Percentiles rank a stretch among this genome's conserved stretches.
These are phyloP conservation scores for Dispira simplex DNA, from an alignment of 192 early-diverging fungal genomes.

Conservation along the genomic window DNA sequence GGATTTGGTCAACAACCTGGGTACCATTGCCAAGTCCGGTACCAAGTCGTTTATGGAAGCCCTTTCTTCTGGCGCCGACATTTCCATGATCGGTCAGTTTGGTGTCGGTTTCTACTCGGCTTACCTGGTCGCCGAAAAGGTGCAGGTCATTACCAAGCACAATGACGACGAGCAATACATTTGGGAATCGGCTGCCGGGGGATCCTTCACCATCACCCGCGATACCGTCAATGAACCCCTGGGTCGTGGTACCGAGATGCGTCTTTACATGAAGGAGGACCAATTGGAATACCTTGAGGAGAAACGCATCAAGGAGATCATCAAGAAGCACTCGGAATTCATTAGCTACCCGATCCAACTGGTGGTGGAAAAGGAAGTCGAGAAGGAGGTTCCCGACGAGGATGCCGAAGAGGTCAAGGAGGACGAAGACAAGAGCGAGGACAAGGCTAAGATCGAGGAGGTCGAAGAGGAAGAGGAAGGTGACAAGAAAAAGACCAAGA, in stretches of 20 bases:
- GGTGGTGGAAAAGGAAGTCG: conserved; percentile 88
- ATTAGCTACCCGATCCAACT: conserved; percentile 98
- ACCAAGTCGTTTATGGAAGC: conserved; percentile 99
- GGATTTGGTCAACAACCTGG: conserved; percentile 94
- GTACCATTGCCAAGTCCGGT: conserved; percentile 99
- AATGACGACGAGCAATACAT: conserved; percentile 96
- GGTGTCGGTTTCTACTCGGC: too few species aligned
- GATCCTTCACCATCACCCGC: conserved; percentile 86
- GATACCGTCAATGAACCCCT: conserved; percentile 80
- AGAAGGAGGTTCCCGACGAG: conserved; percentile 95
- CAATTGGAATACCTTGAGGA: conserved; percentile 96
- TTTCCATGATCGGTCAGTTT: conserved; percentile 99
- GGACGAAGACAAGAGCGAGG: conserved; percentile 48
- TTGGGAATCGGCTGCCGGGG: conserved; percentile 35
- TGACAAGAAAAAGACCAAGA: conserved; percentile 63
- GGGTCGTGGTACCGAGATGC: conserved; percentile 92
- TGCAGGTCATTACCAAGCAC: conserved; percentile 91
- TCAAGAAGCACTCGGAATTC: conserved; percentile 99
- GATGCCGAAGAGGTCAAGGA: conserved; percentile 59
- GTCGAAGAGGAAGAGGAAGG: conserved; percentile 58
- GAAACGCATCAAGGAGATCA: conserved; percentile 96
- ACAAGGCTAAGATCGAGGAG: conserved; percentile 63
- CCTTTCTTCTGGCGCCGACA: conserved; percentile 86
- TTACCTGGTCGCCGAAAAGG: conserved; percentile 97
- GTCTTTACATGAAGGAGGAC: conserved; percentile 97